Evolutionary conservation across 2,329 filamentous ascomycete genomes (phyloP).

Genomic region (Pestalotiopsis sp.): DNA sequence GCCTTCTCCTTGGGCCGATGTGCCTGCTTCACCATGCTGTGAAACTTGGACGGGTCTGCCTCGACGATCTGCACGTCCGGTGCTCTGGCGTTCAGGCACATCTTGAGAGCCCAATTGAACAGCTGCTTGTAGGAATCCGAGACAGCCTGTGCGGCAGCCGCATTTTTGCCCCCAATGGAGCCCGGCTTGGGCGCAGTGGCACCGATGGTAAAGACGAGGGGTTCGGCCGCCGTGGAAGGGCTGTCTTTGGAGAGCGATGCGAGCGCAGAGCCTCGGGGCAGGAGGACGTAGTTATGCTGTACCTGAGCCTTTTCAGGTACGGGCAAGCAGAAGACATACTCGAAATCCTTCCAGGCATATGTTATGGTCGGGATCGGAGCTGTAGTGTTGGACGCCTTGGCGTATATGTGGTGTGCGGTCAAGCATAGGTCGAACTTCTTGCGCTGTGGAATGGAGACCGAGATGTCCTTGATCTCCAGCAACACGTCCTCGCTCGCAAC

Average conservation of each 20-base stretch:
- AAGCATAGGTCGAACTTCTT: constrained; percentile 71
- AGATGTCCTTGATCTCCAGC: constrained; percentile 67
- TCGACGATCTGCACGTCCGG: constrained; percentile 53
- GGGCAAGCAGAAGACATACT: constrained; percentile 65
- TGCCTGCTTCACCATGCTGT: constrained; percentile 57
- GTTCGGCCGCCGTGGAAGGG: constrained; percentile 47
- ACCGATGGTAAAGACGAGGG: constrained; percentile 67
- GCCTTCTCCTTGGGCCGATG: constrained; percentile 65
- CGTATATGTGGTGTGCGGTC: constrained; percentile 62
- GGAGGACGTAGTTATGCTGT: constrained; percentile 68
- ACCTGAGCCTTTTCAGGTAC: constrained; percentile 68
- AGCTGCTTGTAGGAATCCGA: constrained; percentile 62
- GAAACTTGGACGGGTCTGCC: constrained; percentile 59
- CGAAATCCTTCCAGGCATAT: constrained; percentile 65
- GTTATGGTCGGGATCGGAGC: constrained; percentile 56
- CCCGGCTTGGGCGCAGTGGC: constrained; percentile 63
- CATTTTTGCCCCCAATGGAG: constrained; percentile 54
- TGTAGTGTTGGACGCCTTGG: constrained; percentile 53
- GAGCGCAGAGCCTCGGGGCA: constrained; percentile 59
- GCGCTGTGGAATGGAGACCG: constrained; percentile 66
- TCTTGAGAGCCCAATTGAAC: constrained; percentile 63
- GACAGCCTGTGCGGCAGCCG: constrained; percentile 52
- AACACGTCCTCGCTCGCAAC: constrained; percentile 55
- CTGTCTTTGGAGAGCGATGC: constrained; percentile 46
- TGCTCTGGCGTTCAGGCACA: constrained; percentile 51